Conservation (phyloP, 1,139 yeast species). For the Suhomyces coccinellae region DNA sequence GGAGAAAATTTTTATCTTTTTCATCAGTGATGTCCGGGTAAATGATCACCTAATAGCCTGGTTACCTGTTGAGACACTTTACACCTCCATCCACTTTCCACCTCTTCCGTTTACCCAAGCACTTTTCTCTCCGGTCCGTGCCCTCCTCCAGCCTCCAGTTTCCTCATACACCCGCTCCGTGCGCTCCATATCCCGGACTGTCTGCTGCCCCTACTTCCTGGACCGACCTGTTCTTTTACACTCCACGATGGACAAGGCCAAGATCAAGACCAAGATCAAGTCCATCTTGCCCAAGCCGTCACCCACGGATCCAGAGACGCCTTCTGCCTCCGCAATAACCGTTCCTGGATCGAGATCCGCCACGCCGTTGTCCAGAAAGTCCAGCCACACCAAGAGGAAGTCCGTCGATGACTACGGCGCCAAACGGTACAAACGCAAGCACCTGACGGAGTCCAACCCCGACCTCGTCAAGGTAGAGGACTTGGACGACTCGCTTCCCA, state of each 20-base stretch:
- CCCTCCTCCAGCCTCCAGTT: background rate
- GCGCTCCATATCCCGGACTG: background rate
- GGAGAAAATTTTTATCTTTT: constrained; percentile 31
- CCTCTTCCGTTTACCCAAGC: constrained; percentile 1
- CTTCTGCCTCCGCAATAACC: constrained; percentile 7
- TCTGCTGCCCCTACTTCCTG: background rate
- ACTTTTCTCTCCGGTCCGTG: background rate
- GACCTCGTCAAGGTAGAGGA: background rate
- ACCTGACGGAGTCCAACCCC: background rate
- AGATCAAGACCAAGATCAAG: constrained; percentile 41
- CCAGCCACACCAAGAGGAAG: constrained; percentile 8
- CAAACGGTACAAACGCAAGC: constrained; percentile 12
- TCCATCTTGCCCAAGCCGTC: constrained; percentile 37
- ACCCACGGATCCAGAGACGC: constrained; percentile 19
- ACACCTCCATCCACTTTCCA: background rate
- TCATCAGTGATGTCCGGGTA: constrained; percentile 27
- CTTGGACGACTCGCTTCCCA: constrained; percentile 11
- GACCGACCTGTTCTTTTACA: background rate
- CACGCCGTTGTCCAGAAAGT: constrained; percentile 5
- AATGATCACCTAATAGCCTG: background rate
- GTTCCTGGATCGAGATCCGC: constrained; percentile 12
- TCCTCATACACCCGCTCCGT: background rate
- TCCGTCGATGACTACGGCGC: constrained; percentile 9
- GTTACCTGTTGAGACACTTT: background rate
- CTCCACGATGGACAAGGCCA: constrained; percentile 36